These are phyloP conservation scores for Penicillium robsamsonii DNA, from an alignment of 495 filamentous ascomycete species.

Conservation along the genomic window DNA sequence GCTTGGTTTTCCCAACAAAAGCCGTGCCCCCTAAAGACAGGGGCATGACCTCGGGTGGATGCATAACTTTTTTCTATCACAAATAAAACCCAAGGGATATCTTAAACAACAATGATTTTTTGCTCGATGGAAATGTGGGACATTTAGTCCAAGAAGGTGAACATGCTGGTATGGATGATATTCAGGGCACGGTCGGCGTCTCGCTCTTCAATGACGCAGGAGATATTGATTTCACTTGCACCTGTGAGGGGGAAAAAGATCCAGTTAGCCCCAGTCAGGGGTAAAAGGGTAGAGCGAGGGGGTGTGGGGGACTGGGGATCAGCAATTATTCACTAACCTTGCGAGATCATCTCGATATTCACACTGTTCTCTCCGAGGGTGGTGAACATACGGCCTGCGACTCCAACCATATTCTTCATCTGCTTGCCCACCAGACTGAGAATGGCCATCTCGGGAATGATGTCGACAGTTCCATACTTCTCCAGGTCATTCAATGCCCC, in stretches of 20 bases:
- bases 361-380: constrained; percentile 83
- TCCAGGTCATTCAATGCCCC: constrained; percentile 66
- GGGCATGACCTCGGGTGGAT: constrained; percentile 6
- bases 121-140: constrained; percentile 4
- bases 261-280: constrained; percentile 21
- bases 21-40: neutral
- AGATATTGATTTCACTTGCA: constrained; percentile 97
- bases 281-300: constrained; percentile 9
- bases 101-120: constrained; percentile 26
- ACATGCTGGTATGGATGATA: constrained; percentile 90
- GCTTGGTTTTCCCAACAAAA: constrained; percentile 11
- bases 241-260: constrained; percentile 49
- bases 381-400: constrained; percentile 85
- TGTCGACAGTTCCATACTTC: constrained; percentile 78
- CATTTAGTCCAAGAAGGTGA: constrained; percentile 57
- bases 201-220: constrained; percentile 88
- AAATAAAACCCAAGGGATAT: constrained; percentile 26
- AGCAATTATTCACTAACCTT: constrained; percentile 59
- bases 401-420: constrained; percentile 92
- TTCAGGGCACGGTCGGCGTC: constrained; percentile 91
- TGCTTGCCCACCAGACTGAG: constrained; percentile 87
- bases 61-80: constrained; percentile 26
- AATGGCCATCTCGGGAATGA: constrained; percentile 85
- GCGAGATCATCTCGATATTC: constrained; percentile 97
- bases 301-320: constrained; percentile 2